These are phyloP conservation scores for Hirsutella rhossiliensis DNA, from an alignment of 2,329 filamentous ascomycete species.

Conservation along the genomic window DNA sequence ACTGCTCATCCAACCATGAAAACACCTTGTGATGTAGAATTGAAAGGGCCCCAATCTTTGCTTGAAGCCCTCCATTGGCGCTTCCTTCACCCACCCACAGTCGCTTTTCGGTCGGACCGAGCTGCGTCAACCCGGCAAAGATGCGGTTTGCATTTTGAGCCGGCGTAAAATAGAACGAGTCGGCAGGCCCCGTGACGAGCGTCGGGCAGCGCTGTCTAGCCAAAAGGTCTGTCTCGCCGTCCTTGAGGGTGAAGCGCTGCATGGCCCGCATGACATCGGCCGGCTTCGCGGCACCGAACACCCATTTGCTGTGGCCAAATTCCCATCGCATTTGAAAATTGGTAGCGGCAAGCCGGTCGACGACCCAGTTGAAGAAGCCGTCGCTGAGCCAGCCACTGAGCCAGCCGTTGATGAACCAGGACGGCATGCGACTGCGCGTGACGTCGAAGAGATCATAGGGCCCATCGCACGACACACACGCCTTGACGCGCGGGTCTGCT, in stretches of 20 bases:
- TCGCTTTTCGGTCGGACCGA: constrained; percentile 8
- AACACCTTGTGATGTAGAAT: constrained; percentile 10
- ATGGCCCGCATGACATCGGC: constrained; percentile 13
- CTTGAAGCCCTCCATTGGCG: constrained; percentile 9
- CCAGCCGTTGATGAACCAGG: constrained; percentile 14
- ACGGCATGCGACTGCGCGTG: constrained; percentile 11
- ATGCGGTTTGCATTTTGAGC: constrained; percentile 5
- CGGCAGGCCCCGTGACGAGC: constrained; percentile 13
- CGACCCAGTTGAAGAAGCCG: constrained; percentile 13
- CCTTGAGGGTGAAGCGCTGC: constrained; percentile 7
- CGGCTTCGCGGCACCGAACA: constrained; percentile 13
- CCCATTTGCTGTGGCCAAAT: constrained; percentile 11
- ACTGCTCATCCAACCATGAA: constrained; percentile 10
- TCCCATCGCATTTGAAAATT: constrained; percentile 19
- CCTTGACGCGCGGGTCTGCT: constrained; percentile 27
- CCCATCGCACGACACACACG: constrained; percentile 23
- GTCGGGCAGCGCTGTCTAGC: constrained; percentile 13
- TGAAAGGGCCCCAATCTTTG: constrained; percentile 12
- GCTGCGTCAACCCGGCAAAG: constrained; percentile 4
- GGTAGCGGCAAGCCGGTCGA: constrained; percentile 5
- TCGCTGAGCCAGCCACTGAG: constrained; percentile 13
- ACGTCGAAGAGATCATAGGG: constrained; percentile 14
- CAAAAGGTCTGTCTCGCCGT: constrained; percentile 8
- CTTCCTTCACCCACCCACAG: constrained; percentile 8
- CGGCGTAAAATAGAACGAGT: constrained; percentile 9